Percentiles rank a stretch among this genome's conserved stretches.
These are phyloP conservation scores for Fusarium illudens DNA, from an alignment of 2,329 filamentous ascomycete genomes.

Conservation along the genomic window DNA sequence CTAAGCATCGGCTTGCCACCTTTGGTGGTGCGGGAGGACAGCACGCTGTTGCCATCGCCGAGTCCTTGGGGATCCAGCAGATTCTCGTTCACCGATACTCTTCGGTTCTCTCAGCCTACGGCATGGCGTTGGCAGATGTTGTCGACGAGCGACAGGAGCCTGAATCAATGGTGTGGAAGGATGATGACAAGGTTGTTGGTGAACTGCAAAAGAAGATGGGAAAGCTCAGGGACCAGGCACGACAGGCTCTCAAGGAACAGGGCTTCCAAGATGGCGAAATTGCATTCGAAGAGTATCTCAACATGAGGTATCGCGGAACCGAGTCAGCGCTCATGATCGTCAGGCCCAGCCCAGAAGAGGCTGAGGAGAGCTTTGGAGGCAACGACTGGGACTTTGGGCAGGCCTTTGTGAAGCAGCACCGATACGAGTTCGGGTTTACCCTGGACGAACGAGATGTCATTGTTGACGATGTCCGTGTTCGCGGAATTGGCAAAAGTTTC, in stretches of 20 bases:
- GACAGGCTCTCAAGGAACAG: conserved; percentile 73
- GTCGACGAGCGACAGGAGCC: conserved; percentile 91
- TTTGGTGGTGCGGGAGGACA: conserved; percentile 94
- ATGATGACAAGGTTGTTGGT: conserved; percentile 63
- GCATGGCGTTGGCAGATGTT: conserved; percentile 92
- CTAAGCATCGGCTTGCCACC: conserved; percentile 87
- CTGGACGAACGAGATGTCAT: conserved; percentile 86
- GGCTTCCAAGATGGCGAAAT: conserved; percentile 80
- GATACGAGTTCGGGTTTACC: conserved; percentile 93
- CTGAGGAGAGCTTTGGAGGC: conserved; percentile 64
- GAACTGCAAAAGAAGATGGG: conserved; percentile 78
- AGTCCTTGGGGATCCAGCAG: conserved; percentile 83
- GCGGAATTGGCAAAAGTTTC: conserved; percentile 90
- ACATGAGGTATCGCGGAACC: conserved; percentile 90
- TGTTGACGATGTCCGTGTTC: conserved; percentile 86
- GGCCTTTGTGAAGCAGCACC: conserved; percentile 86
- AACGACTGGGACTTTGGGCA: conserved; percentile 84
- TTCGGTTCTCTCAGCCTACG: conserved; percentile 88
- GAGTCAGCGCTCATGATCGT: conserved; percentile 92
- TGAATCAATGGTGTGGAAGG: conserved; percentile 69
- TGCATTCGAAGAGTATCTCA: conserved; percentile 89
- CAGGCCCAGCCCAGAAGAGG: conserved; percentile 72
- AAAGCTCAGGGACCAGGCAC: conserved; percentile 80
- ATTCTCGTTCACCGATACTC: conserved; percentile 89
- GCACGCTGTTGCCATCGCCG: conserved; percentile 90